Conservation (phyloP, 495 filamentous ascomycete genomes). For the Aspergillus leporis region DNA sequence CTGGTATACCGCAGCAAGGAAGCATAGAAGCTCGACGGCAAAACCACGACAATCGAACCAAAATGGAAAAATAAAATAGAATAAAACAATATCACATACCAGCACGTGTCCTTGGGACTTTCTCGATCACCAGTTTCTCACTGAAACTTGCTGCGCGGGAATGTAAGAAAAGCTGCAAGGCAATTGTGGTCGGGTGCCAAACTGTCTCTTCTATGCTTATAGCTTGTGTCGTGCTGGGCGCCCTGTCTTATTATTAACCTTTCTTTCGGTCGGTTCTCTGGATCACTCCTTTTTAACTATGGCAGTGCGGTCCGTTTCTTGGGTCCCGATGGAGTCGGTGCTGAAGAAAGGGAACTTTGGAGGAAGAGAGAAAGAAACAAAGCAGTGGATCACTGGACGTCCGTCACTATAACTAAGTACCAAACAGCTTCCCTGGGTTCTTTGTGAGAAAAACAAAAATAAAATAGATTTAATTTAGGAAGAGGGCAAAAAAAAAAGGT, state of each 20-base stretch:
- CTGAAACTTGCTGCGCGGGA: conserved; percentile 26
- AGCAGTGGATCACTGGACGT: conserved; percentile 18
- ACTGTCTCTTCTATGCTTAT: conserved; percentile 19
- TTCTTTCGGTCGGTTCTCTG: conserved; percentile 5
- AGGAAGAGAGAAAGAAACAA: conserved; percentile 5
- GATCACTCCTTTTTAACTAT: conserved; percentile 8
- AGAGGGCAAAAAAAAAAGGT: conserved; percentile 8
- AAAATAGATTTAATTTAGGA: conserved; percentile 7
- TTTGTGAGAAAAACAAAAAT: conserved; percentile 8
- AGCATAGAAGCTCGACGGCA: conserved; percentile 7
- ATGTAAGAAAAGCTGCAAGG: conserved; percentile 28
- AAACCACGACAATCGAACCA: conserved; percentile 10
- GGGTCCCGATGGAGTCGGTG: conserved; percentile 15
- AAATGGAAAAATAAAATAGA: conserved; percentile 11
- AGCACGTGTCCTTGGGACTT: conserved; percentile 22
- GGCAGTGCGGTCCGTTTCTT: conserved; percentile 9
- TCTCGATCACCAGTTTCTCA: conserved; percentile 17
- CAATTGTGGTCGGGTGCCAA: conserved; percentile 18
- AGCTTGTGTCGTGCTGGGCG: conserved; percentile 12
- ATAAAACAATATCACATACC: conserved; percentile 20
- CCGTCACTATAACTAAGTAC: conserved; percentile 21
- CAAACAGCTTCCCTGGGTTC: conserved; percentile 6
- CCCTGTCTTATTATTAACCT: conserved; percentile 1
- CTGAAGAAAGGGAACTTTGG: conserved; percentile 15
- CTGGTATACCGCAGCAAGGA: conserved; percentile 17